A percentile compares a stretch with the other conserved stretches of the same genome.
phyloP scores from a whole-genome alignment of 257 asterid species.

The Echium plantagineum region DNA sequence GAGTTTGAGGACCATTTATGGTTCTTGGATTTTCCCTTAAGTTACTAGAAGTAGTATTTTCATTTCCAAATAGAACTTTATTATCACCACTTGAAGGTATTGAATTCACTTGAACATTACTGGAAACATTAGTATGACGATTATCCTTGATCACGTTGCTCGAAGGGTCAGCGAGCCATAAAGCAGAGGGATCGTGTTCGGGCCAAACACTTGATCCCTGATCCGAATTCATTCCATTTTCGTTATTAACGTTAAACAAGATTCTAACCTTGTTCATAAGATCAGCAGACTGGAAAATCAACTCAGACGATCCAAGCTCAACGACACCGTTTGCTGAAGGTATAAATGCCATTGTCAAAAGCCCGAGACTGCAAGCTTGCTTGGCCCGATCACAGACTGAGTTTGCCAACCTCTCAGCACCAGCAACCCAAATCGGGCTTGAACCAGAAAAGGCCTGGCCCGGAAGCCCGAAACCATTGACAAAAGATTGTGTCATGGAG shows the following conservation, averaged over 20 bases:
- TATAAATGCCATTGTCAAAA: slow-evolving; percentile 64
- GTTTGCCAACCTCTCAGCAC: slow-evolving; percentile 34
- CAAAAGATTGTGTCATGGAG: slow-evolving; percentile 74
- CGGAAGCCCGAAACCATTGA: slow-evolving; percentile 57
- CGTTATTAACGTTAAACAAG: slow-evolving; percentile 45
- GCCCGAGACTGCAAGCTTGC: slow-evolving; percentile 57
- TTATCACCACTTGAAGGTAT: slow-evolving; percentile 23
- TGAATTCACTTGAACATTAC: slow-evolving; percentile 15
- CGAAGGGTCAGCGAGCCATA: slow-evolving; percentile 57
- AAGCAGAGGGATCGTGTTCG: slow-evolving; percentile 43
- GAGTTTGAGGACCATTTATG: slow-evolving; percentile 13
- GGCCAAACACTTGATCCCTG: slow-evolving; percentile 44
- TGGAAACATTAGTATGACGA: neutral
- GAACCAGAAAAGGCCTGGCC: slow-evolving; percentile 64
- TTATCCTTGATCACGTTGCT: slow-evolving; percentile 30
- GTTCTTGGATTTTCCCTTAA: slow-evolving; percentile 28
- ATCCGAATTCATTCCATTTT: slow-evolving; percentile 17
- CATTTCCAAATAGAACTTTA: slow-evolving; percentile 25
- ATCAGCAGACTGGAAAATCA: slow-evolving; percentile 58
- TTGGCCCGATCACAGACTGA: slow-evolving; percentile 64
- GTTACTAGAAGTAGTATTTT: slow-evolving; percentile 31
- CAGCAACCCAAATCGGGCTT: slow-evolving; percentile 65
- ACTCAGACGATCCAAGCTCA: slow-evolving; percentile 73
- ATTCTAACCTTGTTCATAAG: slow-evolving; percentile 64
- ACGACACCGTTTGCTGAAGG: slow-evolving; percentile 79